Base-by-base conservation (phyloP, 805 yeast genomes). In the Yarrowia keelungensis region DNA sequence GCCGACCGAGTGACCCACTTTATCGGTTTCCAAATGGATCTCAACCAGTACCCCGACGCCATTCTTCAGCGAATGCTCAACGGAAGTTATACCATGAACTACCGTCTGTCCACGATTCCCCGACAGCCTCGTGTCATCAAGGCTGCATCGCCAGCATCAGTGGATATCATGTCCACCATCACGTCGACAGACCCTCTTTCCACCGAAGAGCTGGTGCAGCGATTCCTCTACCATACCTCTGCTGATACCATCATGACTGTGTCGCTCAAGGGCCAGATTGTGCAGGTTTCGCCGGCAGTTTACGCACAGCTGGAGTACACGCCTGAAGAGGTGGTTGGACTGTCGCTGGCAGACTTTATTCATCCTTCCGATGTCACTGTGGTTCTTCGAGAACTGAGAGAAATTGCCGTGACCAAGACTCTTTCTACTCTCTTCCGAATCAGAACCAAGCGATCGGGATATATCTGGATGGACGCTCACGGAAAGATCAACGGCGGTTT, bases 11-110 rank as follows among this genome's bases (percentile, higher is more conserved):
- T 62, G n/a, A 47, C 67, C 46, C 67, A 62, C 16, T 62, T 47
- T 26, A 62, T 62, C 39, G 67, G 67, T 12, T 62, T 62, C 56
- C 67, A 62, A 39, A 62, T 49, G 53, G 67, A 62, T 9, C 56
- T 62, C 54, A 62, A 62, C 67, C 67, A 62, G 67, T 62, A 47
- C 46, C 67, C 67, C n/a, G 67, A 62, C 15, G 67, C 67, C 22
- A 49, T 62, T 38, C 67, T 62, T 14, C 67, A 62, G 22, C 42
- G 67, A 38, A 62, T 62, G 67, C 53, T 62, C 46, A 62, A 62
- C 39, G 56, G 67, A 8, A 62, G 67, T 10, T 62, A 62, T 10
- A 47, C 67, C 46, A 62, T 62, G 67, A 62, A 62, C 46, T 62
- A 62, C 56, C 53, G 67, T 12, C 54, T 62, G 19, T 62, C 67